Base-by-base conservation (phyloP, 2,329 filamentous ascomycete genomes). In the Phaeomoniella chlamydospora region DNA sequence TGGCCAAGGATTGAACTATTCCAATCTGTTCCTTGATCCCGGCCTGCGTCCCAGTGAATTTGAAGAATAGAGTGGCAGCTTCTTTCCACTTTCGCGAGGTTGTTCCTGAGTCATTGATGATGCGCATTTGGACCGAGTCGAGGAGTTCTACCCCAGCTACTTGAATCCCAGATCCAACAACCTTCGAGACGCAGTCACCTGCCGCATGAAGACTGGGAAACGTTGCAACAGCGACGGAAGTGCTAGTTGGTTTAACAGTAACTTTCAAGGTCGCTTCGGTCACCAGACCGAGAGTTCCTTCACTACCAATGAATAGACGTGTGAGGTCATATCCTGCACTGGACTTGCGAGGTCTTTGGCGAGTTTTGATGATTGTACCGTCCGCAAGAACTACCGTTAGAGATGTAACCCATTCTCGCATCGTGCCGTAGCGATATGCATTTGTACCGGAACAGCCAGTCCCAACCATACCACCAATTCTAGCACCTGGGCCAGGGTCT, bases 321-420 rank as follows among this genome's bases (percentile, higher is more conserved):
- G 85, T 94, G 35, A 94, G 70, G 55, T 94, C 86, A 59, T 94
- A 94, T 16, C 87, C 87, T 18, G 87, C 87, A 37, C 80, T 86
- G 50, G 80, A 87, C 66, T 94, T 94, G 45, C 86, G 73, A 9
- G 86, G 85, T 34, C 86, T 72, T 57, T 92, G 85, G 43, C 82
- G 71, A 9, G 87, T 94, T 65, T 87, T 88, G 60, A 94, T 79
- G 35, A 94, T 60, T 1, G 86, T 93, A 34, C 86, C 86, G 56
- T 94, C 87, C 13, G 86, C 86, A 48, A 94, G 68, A 9, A 94
- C 86, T 3, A 93, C 83, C 0, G 86, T 94, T 45, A 94, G 60
- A 37, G 74, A 80, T 15, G 93, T 62, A 10, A 94, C 87, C 86
- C 86, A 94, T 53, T 94, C 86, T 43, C 83, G 77, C 85, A 94